These are phyloP conservation scores for Geranium brycei DNA, from an alignment of 345 rosid species.

Conservation along the genomic window DNA sequence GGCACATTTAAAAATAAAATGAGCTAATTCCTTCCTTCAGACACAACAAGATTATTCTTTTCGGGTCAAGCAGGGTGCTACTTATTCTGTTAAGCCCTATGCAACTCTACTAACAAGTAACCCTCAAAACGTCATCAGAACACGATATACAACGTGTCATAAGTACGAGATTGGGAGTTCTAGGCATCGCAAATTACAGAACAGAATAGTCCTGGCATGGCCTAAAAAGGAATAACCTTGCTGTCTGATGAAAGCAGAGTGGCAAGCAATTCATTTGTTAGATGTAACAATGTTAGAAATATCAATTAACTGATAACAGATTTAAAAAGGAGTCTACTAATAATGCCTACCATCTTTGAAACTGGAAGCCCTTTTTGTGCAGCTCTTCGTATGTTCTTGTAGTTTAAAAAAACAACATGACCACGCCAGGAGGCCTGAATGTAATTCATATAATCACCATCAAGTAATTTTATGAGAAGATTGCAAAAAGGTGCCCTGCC, in stretches of 20 bases:
- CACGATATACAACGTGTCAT: too few species aligned
- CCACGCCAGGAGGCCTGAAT: slow-evolving; percentile 51
- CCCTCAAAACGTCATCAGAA: too few species aligned
- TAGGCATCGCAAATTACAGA: not conserved
- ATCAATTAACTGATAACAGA: slow-evolving; percentile 3
- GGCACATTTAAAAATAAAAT: too few species aligned
- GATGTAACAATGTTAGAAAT: not conserved
- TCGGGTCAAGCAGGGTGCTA: too few species aligned
- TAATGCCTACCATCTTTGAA: slow-evolving; percentile 25
- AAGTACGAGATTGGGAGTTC: not conserved
- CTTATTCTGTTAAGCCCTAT: too few species aligned
- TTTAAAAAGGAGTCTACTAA: slow-evolving; percentile 4
- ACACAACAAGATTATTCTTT: too few species aligned
- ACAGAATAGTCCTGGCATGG: too few species aligned
- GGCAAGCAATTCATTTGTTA: not conserved
- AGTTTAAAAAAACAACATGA: slow-evolving; percentile 30
- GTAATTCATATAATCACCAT: not conserved
- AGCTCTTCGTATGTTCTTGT: slow-evolving; percentile 32
- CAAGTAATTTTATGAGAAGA: not conserved
- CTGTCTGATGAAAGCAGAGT: not conserved
- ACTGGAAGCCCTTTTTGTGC: slow-evolving; percentile 22
- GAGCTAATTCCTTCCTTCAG: not conserved
- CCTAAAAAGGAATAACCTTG: not conserved
- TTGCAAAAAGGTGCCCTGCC: too few species aligned
- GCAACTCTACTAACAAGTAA: too few species aligned